Conservation (phyloP, 345 rosid genomes). For the Schrenkiella parvula region DNA sequence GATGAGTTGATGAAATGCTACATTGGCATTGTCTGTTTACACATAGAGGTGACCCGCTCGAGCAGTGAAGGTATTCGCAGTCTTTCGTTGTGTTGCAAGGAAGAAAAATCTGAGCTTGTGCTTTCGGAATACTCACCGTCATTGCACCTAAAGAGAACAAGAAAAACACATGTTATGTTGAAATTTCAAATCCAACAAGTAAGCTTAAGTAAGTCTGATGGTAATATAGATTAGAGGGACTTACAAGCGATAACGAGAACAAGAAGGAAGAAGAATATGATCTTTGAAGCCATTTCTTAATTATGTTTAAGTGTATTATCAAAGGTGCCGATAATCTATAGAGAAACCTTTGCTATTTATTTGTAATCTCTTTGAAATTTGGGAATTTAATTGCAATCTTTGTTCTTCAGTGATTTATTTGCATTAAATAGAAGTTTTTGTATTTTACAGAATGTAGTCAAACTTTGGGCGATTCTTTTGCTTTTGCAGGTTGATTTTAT, state of each 20-base stretch:
- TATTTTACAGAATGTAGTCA: not conserved
- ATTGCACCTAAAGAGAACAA: not conserved
- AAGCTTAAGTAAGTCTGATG: not conserved
- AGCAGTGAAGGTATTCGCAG: not conserved
- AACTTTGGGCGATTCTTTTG: not conserved
- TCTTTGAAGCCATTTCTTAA: slow-evolving; percentile 19
- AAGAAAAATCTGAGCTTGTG: slow-evolving; percentile 2
- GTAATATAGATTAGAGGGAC: not conserved
- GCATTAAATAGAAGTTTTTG: not conserved
- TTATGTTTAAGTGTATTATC: not conserved
- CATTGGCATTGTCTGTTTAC: slow-evolving; percentile 4
- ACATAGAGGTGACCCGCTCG: not conserved
- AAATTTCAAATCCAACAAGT: not conserved
- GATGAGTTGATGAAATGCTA: not conserved
- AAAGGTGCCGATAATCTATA: not conserved
- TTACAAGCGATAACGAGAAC: slow-evolving; percentile 12
- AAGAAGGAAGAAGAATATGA: not conserved
- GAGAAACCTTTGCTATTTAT: not conserved
- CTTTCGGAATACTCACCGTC: not conserved
- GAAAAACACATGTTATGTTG: not conserved
- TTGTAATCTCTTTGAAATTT: not conserved
- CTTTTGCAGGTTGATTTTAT: not conserved
- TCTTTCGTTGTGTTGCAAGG: slow-evolving; percentile 10
- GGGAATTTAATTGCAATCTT: not conserved
- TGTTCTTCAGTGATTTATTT: not conserved